Evolutionary conservation across 495 filamentous ascomycete species (phyloP), one percentile per base, ranked within the genome.

Genomic region (Hyaloscypha bicolor): DNA sequence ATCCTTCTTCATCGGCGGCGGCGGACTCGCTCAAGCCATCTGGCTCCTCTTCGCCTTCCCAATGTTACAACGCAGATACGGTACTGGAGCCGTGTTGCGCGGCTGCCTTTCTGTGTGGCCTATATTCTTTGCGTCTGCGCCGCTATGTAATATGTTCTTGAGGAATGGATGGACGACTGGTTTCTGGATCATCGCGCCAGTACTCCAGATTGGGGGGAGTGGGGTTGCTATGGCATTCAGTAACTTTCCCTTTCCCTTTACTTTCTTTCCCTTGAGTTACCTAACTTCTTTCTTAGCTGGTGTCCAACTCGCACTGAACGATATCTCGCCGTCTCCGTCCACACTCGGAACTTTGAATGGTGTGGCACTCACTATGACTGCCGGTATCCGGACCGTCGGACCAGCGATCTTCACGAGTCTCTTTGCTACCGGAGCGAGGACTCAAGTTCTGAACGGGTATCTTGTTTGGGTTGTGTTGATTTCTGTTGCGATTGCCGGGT

Each of bases 41-140:
- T 92, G 89, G 89, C 81, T 89, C 4, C 79, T 92, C 0, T 37
- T 89, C 31, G 73, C 82, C 55, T 91, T 91, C 77, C 88, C 89
- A 2, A 79, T 79, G 0, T 68, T 92, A 4, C 87, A 91, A 61
- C 70, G 66, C 21, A 78, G 80, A 37, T 76, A 85, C 63, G 88
- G 88, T 8, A 88, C 89, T 14, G 87, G 87, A 33, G 83, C 81
- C 31, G 80, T 91, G 0, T 71, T 91, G 25, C 79, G 83, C 2
- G 65, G 72, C 4, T 89, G 88, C 72, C 82, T 80, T 0, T 65
- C 67, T 56, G 81, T 70, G 9, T 90, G 85, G 75, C 89, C 89
- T 0, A 69, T 88, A 29, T 87, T 90, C 73, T 84, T 90, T 67
- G 69, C 73, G 14, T 9, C 69, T 31, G 79, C 76, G 60, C 86